Base-by-base conservation (phyloP, 1,284 basidiomycete genomes). In the Sphaerobolus stellatus region DNA sequence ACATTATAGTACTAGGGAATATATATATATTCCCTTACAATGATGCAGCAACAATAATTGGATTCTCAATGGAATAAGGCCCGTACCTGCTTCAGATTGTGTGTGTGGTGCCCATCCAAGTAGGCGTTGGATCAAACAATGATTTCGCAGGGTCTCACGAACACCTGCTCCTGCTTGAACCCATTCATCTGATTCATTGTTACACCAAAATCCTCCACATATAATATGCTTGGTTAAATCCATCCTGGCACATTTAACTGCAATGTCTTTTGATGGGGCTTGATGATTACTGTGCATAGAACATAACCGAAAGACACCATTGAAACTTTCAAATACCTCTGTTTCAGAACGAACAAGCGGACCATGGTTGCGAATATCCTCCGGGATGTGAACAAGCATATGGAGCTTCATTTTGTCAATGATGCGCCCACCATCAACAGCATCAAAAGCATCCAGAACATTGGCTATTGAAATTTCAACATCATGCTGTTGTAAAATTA, bases 401-500 rank as follows among this genome's bases (percentile, higher is more conserved):
- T 70, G 67, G 48, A 68, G 66, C 34, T 70, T 69, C 0, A 65
- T 60, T 48, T 68, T 70, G 51, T 68, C 67, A 53, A 67, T 43
- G 25, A 43, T 43, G 18, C 18, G 18, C 6, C 18, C 18, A 7
- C 18, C 18, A 41, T 71, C 66, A 22, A 72, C 50, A 2, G 43
- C 14, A 0, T 63, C 67, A 8, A 64, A 59, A 2, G 61, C 31
- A 56, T 74, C 66, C 14, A 75, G 66, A 3, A 75, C 64, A 60
- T 74, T 73, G 0, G 58, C 64, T 11, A 67, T 64, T 0, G 64
- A 50, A 14, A 61, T 60, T 24, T 68, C 48, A 18, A 75, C 41
- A 48, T 74, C 71, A 36, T 8, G 7, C 69, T 70, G 28, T 9
- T 31, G 13, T 5, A 9, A 31, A 13, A n/a, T 13, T 16, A 5